Evolutionary conservation across 192 early-diverging fungal genomes (phyloP).

Genomic region (Thamnidium elegans): DNA sequence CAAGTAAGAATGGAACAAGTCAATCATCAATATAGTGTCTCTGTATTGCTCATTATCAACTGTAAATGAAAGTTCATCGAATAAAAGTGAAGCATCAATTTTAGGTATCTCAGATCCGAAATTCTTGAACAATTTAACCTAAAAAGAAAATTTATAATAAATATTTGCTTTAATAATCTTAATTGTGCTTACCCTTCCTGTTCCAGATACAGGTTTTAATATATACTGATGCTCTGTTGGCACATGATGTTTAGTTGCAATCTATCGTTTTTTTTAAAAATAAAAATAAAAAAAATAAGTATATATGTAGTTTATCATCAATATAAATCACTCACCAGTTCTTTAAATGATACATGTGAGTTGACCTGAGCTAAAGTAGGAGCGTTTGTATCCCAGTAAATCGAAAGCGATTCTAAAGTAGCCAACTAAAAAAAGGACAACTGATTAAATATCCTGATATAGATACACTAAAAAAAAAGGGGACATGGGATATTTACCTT

Average conservation of each 20-base stretch:
- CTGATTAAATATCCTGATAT: neutral
- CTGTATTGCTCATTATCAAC: slow-evolving; percentile 89
- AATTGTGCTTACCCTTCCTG: slow-evolving; percentile 58
- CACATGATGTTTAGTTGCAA: slow-evolving; percentile 56
- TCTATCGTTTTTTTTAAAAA: slow-evolving; percentile 35
- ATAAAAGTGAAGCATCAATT: slow-evolving; percentile 67
- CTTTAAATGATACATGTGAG: slow-evolving; percentile 41
- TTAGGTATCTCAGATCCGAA: slow-evolving; percentile 54
- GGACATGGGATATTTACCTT: slow-evolving; percentile 65
- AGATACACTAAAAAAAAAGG: neutral
- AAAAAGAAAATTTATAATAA: neutral
- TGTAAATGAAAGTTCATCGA: slow-evolving; percentile 91
- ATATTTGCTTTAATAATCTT: neutral
- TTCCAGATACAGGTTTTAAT: slow-evolving; percentile 87
- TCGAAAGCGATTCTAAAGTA: slow-evolving; percentile 63
- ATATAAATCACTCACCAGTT: slow-evolving; percentile 38
- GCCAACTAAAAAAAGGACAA: slow-evolving; percentile 38
- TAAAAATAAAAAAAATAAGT: too few relatives aligned
- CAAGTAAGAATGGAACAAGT: slow-evolving; percentile 78
- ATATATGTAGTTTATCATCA: slow-evolving; percentile 15
- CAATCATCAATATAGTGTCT: slow-evolving; percentile 74
- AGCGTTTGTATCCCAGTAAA: slow-evolving; percentile 89
- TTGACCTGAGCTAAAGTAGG: slow-evolving; percentile 55
- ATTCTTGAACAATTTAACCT: slow-evolving; percentile 74
- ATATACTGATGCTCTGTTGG: slow-evolving; percentile 77